Evolutionary conservation across 2,329 filamentous ascomycete genomes (phyloP), one percentile per base, ranked within the genome.

Genomic region (Pezizomycotina sp.): DNA sequence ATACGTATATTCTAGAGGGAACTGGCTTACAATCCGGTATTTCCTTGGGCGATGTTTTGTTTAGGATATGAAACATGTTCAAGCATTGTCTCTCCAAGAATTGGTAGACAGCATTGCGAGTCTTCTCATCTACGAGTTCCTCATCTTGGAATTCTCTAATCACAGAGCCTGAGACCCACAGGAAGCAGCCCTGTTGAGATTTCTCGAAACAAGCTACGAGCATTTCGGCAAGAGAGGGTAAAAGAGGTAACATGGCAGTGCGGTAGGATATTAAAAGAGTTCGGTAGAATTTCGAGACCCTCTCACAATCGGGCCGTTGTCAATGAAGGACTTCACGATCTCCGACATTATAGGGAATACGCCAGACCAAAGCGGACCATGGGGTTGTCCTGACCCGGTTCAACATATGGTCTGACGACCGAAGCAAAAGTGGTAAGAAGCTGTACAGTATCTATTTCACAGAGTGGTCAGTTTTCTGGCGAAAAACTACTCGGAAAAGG

Each of bases 101-200:
- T 39, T 71, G 70, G 60, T 91, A 98, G 37, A 98, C 91, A 47
- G 78, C 78, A 36, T 82, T 74, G 10, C 79, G 80, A 4, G 82
- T 91, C n/a, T 69, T 63, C 32, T 75, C 68, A 36, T 86, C 77
- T 13, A 95, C 79, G 43, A 79, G 72, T 49, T 92, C 83, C 26
- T 79, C 72, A 26, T 86, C 83, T 50, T 92, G 81, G 54, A 95
- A 98, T 56, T 98, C 89, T 41, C 89, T 77, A 19, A 98, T 69
- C 45, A 98, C 91, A 6, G 86, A 82, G 47, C 84, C 80, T 2
- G 86, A 93, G 1, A 89, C 86, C 89, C 89, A 98, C n/a, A 98
- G 65, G 66, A 98, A 98, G 56, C 86, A 93, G 8, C 89, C 89
- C 58, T 98, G 86, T 43, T 75, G 71, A 7, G 86, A 93, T 12